These are phyloP conservation scores for Mercurialis annua DNA, from an alignment of 345 rosid species.

Conservation along the genomic window DNA sequence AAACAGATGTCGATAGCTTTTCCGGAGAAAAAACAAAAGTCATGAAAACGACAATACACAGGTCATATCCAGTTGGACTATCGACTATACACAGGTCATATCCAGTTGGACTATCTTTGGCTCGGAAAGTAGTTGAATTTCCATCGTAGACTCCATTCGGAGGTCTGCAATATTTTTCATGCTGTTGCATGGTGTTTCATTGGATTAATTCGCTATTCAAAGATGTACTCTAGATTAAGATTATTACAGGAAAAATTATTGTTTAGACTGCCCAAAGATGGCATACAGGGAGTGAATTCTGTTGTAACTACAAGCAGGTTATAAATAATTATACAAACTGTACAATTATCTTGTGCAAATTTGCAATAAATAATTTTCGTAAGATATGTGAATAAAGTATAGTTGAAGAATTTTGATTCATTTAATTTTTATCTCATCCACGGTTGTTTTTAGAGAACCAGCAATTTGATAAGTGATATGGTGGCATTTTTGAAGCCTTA, in stretches of 20 bases:
- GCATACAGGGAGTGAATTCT: background rate
- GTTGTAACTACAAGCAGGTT: background rate
- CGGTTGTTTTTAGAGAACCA: too few species aligned
- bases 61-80: constrained; percentile 63
- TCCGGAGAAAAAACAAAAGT: constrained; percentile 24
- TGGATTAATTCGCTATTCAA: background rate
- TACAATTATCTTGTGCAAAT: background rate
- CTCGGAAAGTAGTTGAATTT: constrained; percentile 4
- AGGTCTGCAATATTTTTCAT: background rate
- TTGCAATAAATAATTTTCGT: background rate
- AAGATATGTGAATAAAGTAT: background rate
- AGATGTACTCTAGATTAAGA: background rate
- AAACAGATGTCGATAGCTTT: constrained; percentile 26
- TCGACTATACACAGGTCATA: constrained; percentile 73
- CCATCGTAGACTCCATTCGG: background rate
- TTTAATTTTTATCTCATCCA: too few species aligned
- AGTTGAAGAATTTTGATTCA: background rate
- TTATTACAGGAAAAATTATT: background rate
- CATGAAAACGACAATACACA: constrained; percentile 52
- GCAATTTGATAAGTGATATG: too few species aligned
- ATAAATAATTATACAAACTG: background rate
- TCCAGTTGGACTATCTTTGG: constrained; percentile 65
- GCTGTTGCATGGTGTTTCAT: background rate
- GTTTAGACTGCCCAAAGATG: background rate
- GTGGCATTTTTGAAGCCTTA: too few species aligned